These are phyloP conservation scores for Leccinum sublutescens DNA, from an alignment of 768 basidiomycete genomes.

Conservation along the genomic window DNA sequence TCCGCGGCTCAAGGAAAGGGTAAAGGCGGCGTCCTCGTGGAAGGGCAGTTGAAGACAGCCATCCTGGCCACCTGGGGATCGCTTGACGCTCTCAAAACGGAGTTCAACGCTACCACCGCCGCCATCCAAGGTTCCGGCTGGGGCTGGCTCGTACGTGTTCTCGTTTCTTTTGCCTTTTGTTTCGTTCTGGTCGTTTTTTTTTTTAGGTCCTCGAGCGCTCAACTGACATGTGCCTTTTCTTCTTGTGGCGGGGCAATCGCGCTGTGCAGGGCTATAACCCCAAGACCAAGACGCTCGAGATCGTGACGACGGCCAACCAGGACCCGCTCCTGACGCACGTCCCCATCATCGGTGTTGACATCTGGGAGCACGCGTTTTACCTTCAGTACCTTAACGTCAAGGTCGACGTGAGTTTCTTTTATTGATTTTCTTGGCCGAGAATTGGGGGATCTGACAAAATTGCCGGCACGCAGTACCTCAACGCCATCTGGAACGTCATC, in stretches of 20 bases:
- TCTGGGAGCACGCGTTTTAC: constrained; percentile 98
- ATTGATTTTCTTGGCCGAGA: no score
- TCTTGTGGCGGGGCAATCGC: background rate
- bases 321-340: constrained; percentile 78
- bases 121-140: constrained; percentile 93
- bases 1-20: constrained; percentile 51
- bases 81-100: constrained; percentile 68
- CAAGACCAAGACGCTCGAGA: constrained; percentile 68
- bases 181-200: constrained; percentile 29
- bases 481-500: constrained; percentile 72
- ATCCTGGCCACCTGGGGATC: constrained; percentile 65
- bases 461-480: constrained; percentile 52
- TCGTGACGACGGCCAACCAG: constrained; percentile 93
- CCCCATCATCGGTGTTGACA: constrained; percentile 89
- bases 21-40: constrained; percentile 54
- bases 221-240: background rate
- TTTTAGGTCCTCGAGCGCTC: background rate
- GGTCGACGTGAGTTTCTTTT: constrained; percentile 66
- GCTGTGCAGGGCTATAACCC: constrained; percentile 64
- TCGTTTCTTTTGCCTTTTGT: background rate
- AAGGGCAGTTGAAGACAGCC: constrained; percentile 65
- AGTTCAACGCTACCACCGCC: constrained; percentile 83
- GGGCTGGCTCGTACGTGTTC: constrained; percentile 80
- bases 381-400: constrained; percentile 96
- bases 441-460: background rate